Percentiles rank a stretch among this genome's conserved stretches.
Evolutionary conservation across 2,329 filamentous ascomycete genomes (phyloP).

Genomic region (Trichoderma guizhouense): DNA sequence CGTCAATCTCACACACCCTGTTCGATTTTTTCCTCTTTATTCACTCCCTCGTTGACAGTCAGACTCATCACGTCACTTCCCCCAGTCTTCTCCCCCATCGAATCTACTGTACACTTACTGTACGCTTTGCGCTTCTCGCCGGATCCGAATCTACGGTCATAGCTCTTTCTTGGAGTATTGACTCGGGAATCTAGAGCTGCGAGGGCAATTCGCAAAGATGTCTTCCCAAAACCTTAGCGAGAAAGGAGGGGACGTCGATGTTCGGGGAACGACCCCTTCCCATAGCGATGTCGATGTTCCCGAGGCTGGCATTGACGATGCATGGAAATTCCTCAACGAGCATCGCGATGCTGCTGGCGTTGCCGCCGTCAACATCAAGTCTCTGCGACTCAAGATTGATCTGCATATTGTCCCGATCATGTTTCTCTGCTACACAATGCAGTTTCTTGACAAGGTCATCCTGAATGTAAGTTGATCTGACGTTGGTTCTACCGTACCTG

Average conservation of each 20-base stretch:
- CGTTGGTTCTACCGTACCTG: background rate
- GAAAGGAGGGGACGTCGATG: conserved; percentile 24
- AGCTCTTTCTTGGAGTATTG: background rate
- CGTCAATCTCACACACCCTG: background rate
- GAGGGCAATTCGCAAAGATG: conserved; percentile 21
- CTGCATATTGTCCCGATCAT: conserved; percentile 58
- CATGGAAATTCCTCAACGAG: conserved; percentile 44
- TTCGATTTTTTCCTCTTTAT: background rate
- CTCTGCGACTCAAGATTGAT: conserved; percentile 54
- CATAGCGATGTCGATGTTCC: conserved; percentile 23
- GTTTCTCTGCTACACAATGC: conserved; percentile 60
- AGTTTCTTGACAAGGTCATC: conserved; percentile 62
- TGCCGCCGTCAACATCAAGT: conserved; percentile 39
- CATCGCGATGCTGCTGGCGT: conserved; percentile 38
- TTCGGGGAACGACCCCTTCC: conserved; percentile 22
- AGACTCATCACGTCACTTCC: conserved; percentile 4
- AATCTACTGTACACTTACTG: background rate
- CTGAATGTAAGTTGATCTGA: conserved; percentile 49
- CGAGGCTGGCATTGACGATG: conserved; percentile 36
- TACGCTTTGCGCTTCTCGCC: background rate
- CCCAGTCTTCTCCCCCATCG: background rate
- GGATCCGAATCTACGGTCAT: conserved; percentile 1
- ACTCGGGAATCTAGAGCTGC: background rate
- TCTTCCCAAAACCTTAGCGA: conserved; percentile 24
- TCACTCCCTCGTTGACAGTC: conserved; percentile 6